Percentiles rank a stretch among this genome's conserved stretches.
These are phyloP conservation scores for Plasmodium gaboni DNA, from an alignment of 169 alveolate genomes.

Conservation along the genomic window DNA sequence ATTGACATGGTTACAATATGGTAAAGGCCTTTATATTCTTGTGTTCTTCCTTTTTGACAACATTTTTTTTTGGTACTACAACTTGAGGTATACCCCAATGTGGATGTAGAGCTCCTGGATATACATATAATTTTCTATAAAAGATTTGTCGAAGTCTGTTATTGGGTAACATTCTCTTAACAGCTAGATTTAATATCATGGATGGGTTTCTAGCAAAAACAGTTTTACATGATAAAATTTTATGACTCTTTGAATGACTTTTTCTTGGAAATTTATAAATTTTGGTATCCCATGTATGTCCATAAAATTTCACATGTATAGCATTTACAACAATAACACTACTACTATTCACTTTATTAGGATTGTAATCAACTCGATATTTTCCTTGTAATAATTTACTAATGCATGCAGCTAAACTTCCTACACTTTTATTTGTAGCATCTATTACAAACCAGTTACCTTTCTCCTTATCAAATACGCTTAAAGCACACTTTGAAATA, in stretches of 20 bases:
- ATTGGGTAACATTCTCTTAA: conserved; percentile 91
- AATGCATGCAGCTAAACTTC: conserved; percentile 83
- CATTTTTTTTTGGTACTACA: conserved; percentile 79
- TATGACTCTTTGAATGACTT: conserved; percentile 90
- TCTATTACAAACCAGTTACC: conserved; percentile 91
- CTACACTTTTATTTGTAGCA: conserved; percentile 87
- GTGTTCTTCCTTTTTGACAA: background rate
- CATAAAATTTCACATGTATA: conserved; percentile 88
- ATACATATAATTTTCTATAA: conserved; percentile 87
- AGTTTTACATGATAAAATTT: conserved; percentile 91
- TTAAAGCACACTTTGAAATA: conserved; percentile 84
- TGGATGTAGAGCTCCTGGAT: conserved; percentile 92
- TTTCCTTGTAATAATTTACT: conserved; percentile 85
- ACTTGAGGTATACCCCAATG: conserved; percentile 93
- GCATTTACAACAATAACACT: conserved; percentile 93
- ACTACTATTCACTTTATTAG: conserved; percentile 87
- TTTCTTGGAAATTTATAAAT: conserved; percentile 89
- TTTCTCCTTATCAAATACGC: conserved; percentile 85
- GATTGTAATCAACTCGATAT: conserved; percentile 82
- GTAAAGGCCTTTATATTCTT: conserved; percentile 28
- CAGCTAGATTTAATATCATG: conserved; percentile 91
- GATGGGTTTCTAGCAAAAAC: conserved; percentile 92
- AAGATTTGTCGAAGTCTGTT: conserved; percentile 81
- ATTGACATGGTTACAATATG: conserved; percentile 1
- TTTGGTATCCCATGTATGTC: conserved; percentile 94